Evolutionary conservation across 345 rosid species (phyloP), one percentile per base, ranked within the genome.

Genomic region (Durio zibethinus): DNA sequence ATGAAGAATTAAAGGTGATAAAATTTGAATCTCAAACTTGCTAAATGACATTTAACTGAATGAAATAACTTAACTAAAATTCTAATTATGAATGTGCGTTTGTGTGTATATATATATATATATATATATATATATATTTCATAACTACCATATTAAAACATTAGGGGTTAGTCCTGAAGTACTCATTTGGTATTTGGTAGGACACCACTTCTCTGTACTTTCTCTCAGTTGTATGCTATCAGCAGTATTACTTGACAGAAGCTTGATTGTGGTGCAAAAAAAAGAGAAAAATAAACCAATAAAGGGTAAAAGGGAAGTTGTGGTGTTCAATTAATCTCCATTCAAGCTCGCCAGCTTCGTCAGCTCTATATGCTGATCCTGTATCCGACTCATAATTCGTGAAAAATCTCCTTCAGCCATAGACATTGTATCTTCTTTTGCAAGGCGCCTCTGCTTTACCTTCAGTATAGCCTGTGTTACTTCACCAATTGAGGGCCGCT

Each of bases 401-500:
- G 99, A 89, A 73, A 84, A 59, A 25, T 86, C 91, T n/a, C 66
- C 77, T 18, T 78, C 81, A 0, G 79, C 81, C 67, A 84, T 80
- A 21, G 97, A 89, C 78, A 77, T 77, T 0, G 81, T 77, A 36
- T 84, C 89, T 59, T 85, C 82, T 80, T 52, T 85, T 0, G 31
- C 73, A 0, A 81, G 79, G 73, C 60, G 84, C 43, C 87, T 79
- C 75, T 88, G 94, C 74, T 90, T 90, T 79, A 96, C 89, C 87
- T 85, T 93, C 63, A 86, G 74, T 80, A 96, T 86, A 33, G 88
- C 94, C 86, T 89, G 95, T 0, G 94, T 92, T 21, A 93, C 93
- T 82, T 92, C 99, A 45, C 88, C 89, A 1, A 93, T 93, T 1
- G 89, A 85, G 25, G 97, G 99, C 52, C 97, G 88, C 77, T 91